Base-by-base conservation (phyloP, 768 basidiomycete genomes). In the Pisolithus marmoratus region DNA sequence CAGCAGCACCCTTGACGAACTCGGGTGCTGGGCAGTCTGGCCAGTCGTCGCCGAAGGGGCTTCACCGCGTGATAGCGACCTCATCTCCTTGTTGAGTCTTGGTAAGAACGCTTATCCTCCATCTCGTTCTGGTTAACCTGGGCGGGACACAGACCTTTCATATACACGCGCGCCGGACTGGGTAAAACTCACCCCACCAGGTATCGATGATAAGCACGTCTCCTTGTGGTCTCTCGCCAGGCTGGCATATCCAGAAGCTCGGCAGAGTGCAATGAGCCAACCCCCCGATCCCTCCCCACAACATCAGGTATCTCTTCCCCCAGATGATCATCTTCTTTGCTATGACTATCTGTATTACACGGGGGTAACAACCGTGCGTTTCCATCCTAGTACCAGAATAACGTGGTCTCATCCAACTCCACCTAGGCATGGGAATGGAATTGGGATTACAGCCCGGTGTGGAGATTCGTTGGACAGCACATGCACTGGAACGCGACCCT, bases 401-500 rank as follows among this genome's bases (percentile, higher is more conserved):
- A n/a, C 15, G 3, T 8, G 8, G 9, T 42, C 3, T 42, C 46
- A 12, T 48, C 26, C 14, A 36, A 41, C n/a, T 29, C 3, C 52
- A 3, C 29, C 2, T 53, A 83, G 79, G 74, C 78, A 6, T 77
- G 68, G 51, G 81, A 83, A 59, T 78, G 75, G 59, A 78, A 79
- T 44, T 72, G 70, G 48, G 81, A 83, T 51, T 83, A 75, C 58
- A 76, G 76, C 51, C 81, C 81, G 19, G 79, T 75, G 17, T 84
- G 82, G 82, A 66, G 75, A 57, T 74, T 73, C 60, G 79, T 78
- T 31, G 81, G 79, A 17, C 68, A 73, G 54, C 62, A 81, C 56
- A 70, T 82, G 68, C 72, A 70, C 48, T 84, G 79, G 79, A 70
- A 71, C 3, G 63, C 70, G 8, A 58, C 55, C 22, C 59, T 84